These are phyloP conservation scores for Botrytis byssoidea DNA, from an alignment of 2,329 filamentous ascomycete species.

Conservation along the genomic window DNA sequence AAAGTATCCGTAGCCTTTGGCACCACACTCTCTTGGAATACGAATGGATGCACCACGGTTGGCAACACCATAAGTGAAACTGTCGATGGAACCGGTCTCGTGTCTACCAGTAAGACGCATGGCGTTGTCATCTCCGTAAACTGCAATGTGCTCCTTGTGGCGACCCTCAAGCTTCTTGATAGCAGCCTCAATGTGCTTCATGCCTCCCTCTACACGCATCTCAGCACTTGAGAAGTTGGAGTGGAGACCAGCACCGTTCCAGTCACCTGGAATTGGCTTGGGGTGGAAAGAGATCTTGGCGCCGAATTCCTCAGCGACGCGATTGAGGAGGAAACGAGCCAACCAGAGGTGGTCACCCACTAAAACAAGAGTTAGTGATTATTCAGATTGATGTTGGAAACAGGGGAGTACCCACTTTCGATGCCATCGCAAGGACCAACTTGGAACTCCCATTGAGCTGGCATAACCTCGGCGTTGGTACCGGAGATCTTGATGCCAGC, in stretches of 20 bases:
- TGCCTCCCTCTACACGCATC: conserved; percentile 88
- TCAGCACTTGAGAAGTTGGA: conserved; percentile 87
- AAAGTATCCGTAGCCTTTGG: conserved; percentile 93
- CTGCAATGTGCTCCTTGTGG: conserved; percentile 81
- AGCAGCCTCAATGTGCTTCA: conserved; percentile 87
- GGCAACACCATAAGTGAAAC: conserved; percentile 91
- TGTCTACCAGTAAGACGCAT: conserved; percentile 88
- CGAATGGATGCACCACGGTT: conserved; percentile 94
- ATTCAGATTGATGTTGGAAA: conserved; percentile 14
- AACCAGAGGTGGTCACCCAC: conserved; percentile 98
- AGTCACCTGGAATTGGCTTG: conserved; percentile 93
- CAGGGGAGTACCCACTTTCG: conserved; percentile 55
- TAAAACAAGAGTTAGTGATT: conserved; percentile 39
- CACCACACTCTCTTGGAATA: conserved; percentile 80
- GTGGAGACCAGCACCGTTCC: conserved; percentile 95
- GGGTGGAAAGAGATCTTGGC: conserved; percentile 93
- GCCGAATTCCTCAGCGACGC: conserved; percentile 94
- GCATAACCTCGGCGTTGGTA: conserved; percentile 99
- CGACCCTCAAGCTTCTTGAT: conserved; percentile 81
- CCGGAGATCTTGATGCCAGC: conserved; percentile 91
- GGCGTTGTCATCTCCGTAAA: conserved; percentile 96
- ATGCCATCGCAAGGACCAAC: conserved; percentile 89
- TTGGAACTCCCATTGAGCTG: conserved; percentile 97
- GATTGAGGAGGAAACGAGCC: conserved; percentile 82
- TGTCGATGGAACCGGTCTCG: conserved; percentile 91